Base-by-base conservation (phyloP, 305 asterid species). In the Fraxinus latifolia region DNA sequence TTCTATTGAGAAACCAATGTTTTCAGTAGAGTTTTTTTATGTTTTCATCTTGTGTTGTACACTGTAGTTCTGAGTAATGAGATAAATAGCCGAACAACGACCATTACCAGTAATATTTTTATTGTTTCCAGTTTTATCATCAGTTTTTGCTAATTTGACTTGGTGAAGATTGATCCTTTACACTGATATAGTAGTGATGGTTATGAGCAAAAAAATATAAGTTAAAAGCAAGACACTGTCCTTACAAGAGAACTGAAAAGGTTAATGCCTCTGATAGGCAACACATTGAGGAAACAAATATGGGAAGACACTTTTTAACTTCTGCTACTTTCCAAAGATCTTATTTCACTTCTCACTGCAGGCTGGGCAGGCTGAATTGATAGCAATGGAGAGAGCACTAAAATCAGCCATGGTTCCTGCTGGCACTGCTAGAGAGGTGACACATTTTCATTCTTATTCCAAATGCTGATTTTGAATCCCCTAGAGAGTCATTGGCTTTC, bases 381-480 rank as follows among this genome's bases (percentile, higher is more conserved):
- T 96, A 81, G 90, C 98, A 80, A 87, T 96, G 86, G 98, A 96
- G 89, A 92, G 87, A 84, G 89, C 95, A 81, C 72, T 91, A 80
- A 96, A 91, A 90, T 89, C 83, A 58, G 89, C 98, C 72, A 85
- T 96, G 98, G 81, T 80, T 85, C 91, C 96, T 79, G 92, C 93
- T 89, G 99, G 99, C 86, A 85, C 87, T 74, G 95, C 98, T 60
- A 88, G 99, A 94, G 98, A 94, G 99, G 99, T 96, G 85, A 92
- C 47, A 82, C 78, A 65, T 84, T 81, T 34, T 27, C 68, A 36
- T 70, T 77, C 12, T 74, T 34, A 79, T 29, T 34, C 72, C 58
- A 73, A 60, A 47, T 27, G 73, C 77, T 65, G 77, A 44, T 76
- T 74, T 79, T 84, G 77, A 27, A 77, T 84, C 78, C 74, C 70